Percentiles rank a stretch among this genome's conserved stretches.
Conservation (phyloP, 1,139 yeast species). For the Hansenula anomala region DNA sequence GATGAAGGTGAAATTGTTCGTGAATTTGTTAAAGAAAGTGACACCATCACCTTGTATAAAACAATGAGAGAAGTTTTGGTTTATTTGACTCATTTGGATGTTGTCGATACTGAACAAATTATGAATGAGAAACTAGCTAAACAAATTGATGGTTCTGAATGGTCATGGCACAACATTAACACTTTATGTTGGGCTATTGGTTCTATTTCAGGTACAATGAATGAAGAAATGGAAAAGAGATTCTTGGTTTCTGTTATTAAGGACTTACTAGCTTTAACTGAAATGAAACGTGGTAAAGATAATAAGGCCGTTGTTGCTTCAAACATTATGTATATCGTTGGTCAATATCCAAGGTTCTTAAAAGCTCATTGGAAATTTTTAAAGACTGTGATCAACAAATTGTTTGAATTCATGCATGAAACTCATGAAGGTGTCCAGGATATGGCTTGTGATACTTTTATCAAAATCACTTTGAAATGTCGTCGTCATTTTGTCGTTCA, state of each 20-base stretch:
- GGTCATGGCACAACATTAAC: conserved; percentile 99
- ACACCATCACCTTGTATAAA: conserved; percentile 91
- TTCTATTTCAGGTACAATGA: conserved; percentile 97
- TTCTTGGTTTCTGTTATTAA: conserved; percentile 90
- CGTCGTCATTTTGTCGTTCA: conserved; percentile 89
- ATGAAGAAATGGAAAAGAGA: conserved; percentile 94
- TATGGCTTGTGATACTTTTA: conserved; percentile 99
- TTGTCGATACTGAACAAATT: conserved; percentile 87
- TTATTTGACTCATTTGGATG: conserved; percentile 92
- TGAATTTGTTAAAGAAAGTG: conserved; percentile 95
- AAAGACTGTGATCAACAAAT: conserved; percentile 90
- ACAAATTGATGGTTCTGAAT: conserved; percentile 93
- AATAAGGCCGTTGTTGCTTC: conserved; percentile 99
- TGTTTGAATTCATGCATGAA: conserved; percentile 98
- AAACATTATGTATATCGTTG: conserved; percentile 97
- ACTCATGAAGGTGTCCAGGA: conserved; percentile 99
- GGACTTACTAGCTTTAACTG: conserved; percentile 86
- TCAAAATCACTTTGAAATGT: conserved; percentile 91
- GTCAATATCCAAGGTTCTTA: conserved; percentile 95
- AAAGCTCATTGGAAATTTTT: conserved; percentile 98
- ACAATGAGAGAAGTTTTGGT: conserved; percentile 95
- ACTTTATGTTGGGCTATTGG: conserved; percentile 99
- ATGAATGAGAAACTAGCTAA: conserved; percentile 88
- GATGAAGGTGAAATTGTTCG: conserved; percentile 99
- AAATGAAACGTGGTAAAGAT: conserved; percentile 94